A percentile compares a stretch with the other conserved stretches of the same genome.
Conservation (phyloP, 257 asterid species). For the Salvia miltiorrhiza region DNA sequence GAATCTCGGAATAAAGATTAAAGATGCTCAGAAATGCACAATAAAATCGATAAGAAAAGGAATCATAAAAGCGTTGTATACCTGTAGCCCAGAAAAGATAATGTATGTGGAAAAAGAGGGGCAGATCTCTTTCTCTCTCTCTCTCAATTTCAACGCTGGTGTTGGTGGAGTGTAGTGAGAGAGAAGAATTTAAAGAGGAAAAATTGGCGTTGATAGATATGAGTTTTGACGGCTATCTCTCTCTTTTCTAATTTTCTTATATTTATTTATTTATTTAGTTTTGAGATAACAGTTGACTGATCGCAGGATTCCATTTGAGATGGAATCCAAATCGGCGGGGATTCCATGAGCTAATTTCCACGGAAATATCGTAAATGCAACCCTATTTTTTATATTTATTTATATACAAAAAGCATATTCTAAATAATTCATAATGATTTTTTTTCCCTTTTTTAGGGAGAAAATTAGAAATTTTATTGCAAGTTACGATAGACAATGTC, state of each 20-base stretch:
- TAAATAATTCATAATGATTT: too few species aligned
- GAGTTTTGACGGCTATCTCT: too few species aligned
- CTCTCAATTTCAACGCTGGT: slow-evolving; percentile 16
- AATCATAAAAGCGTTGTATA: neutral
- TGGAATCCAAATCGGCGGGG: slow-evolving; percentile 5
- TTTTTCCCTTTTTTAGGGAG: too few species aligned
- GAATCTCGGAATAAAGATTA: slow-evolving; percentile 19
- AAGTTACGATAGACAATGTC: too few species aligned
- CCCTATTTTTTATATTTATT: too few species aligned
- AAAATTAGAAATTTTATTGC: too few species aligned
- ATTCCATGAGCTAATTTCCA: neutral
- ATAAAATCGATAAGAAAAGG: neutral
- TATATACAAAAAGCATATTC: too few species aligned
- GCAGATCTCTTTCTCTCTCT: neutral
- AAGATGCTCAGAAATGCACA: neutral
- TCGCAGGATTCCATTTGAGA: slow-evolving; percentile 6
- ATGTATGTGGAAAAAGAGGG: neutral
- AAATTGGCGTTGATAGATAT: neutral
- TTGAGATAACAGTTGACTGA: neutral
- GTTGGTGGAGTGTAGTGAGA: neutral
- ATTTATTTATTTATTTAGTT: too few species aligned
- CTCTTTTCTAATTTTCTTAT: too few species aligned
- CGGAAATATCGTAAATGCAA: too few species aligned
- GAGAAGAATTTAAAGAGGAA: neutral
- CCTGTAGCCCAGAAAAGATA: slow-evolving; percentile 5